Base-by-base conservation (phyloP, 2,329 filamentous ascomycete genomes). In the Curvularia spicifera region DNA sequence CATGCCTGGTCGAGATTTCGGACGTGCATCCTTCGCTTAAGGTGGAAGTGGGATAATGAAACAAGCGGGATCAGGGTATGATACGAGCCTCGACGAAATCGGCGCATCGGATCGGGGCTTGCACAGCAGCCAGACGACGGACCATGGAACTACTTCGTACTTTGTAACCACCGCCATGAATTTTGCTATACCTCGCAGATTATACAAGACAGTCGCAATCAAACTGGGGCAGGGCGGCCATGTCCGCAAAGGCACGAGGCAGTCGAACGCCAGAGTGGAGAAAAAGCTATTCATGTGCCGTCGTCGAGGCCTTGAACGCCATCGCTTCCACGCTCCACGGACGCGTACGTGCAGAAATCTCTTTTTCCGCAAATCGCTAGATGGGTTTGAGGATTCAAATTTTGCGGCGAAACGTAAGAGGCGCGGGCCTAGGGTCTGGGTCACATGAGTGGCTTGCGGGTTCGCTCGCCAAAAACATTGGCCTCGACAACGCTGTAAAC, bases 211-310 rank as follows among this genome's bases (percentile, higher is more conserved):
- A 7, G 40, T 18, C 40, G 22, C 20, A 24, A 43, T 43, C 12
- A 43, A 49, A 51, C 37, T 57, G 50, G 48, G 48, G 18, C 51
- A 52, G 51, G 50, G 52, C 53, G 18, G 29, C 37, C 40, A 44
- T 45, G 44, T 54, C 53, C 45, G 29, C 57, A 42, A 43, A 31
- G 56, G 57, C 58, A 63, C 43, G 47, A 55, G 49, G 54, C 56
- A 64, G 60, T 59, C 65, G 53, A 60, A 24, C 55, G 48, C 59
- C 46, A 31, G 18, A 57, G 57, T 62, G 61, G 61, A 56, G 56
- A 45, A 57, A 47, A 51, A 15, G 31, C 48, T 52, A 57, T 46
- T 56, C 48, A 28, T 53, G 46, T 56, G 53, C 31, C 51, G 28
- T 52, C 13, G 10, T 40, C 24, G 40, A 26, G 31, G 33, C 28